Evolutionary conservation across 192 early-diverging fungal species (phyloP).

Genomic region (Oehlia diaphana): DNA sequence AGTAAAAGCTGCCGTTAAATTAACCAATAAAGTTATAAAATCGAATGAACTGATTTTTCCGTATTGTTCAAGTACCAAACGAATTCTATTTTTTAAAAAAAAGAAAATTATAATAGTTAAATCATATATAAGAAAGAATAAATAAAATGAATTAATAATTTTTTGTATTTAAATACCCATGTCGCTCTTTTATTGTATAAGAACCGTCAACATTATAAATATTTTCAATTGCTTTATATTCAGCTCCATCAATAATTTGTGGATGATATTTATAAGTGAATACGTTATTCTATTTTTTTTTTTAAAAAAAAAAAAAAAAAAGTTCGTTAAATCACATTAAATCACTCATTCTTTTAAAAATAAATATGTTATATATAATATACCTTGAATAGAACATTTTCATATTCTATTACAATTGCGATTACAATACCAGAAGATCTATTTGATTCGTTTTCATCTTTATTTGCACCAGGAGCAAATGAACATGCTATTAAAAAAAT

Average conservation of each 20-base stretch:
- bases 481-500: background rate
- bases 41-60: constrained; percentile 42
- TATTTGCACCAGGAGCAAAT: constrained; percentile 2
- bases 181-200: constrained; percentile 35
- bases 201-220: constrained; percentile 35
- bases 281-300: constrained; percentile 25
- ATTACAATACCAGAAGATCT: constrained; percentile 42
- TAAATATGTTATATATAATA: background rate
- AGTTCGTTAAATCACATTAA: no score
- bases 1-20: constrained; percentile 38
- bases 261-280: constrained; percentile 39
- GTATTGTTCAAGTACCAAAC: constrained; percentile 42
- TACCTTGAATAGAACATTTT: constrained; percentile 26
- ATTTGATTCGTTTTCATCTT: constrained; percentile 29
- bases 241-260: constrained; percentile 40
- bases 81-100: constrained; percentile 31
- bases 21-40: constrained; percentile 36
- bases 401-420: constrained; percentile 44
- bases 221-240: constrained; percentile 42
- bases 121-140: background rate
- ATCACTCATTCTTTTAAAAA: no score
- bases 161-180: constrained; percentile 33
- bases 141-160: background rate
- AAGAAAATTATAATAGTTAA: background rate
- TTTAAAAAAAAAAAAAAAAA: no score